These are phyloP conservation scores for Termitomyces heimii DNA, from an alignment of 768 basidiomycete genomes.

Conservation along the genomic window DNA sequence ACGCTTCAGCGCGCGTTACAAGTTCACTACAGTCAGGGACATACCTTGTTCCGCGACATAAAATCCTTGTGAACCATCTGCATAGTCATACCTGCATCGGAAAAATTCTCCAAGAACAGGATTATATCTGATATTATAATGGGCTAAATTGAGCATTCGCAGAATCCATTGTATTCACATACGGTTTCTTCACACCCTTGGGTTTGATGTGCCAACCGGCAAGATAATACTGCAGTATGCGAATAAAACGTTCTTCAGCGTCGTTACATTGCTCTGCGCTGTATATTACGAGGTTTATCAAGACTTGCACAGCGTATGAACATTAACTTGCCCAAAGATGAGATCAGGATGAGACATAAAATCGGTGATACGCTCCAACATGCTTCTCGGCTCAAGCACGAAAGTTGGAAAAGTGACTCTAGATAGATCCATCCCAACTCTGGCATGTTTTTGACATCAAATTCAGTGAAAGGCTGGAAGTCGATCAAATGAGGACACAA, in stretches of 20 bases:
- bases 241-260: slow-evolving; percentile 86
- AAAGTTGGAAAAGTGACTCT: slow-evolving; percentile 94
- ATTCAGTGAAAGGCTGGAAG: not conserved
- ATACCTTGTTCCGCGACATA: slow-evolving; percentile 95
- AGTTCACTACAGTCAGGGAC: slow-evolving; percentile 3
- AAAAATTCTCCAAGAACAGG: slow-evolving; percentile 98
- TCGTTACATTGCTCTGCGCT: slow-evolving; percentile 80
- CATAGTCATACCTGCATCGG: slow-evolving; percentile 90
- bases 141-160: slow-evolving; percentile 4
- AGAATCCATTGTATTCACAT: slow-evolving; percentile 24
- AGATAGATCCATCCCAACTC: slow-evolving; percentile 95
- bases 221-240: slow-evolving; percentile 90
- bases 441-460: slow-evolving; percentile 18
- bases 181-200: slow-evolving; percentile 99
- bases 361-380: slow-evolving; percentile 98
- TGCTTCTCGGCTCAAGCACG: slow-evolving; percentile 93
- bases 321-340: slow-evolving; percentile 74
- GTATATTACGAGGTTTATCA: slow-evolving; percentile 2
- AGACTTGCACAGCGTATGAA: not conserved
- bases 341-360: slow-evolving; percentile 99
- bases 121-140: slow-evolving; percentile 71
- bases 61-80: slow-evolving; percentile 85
- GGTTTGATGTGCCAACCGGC: slow-evolving; percentile 99
- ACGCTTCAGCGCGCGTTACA: not conserved
- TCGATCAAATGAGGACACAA: slow-evolving; percentile 14